phyloP scores from a whole-genome alignment of 805 yeast species.

The Saccharomycopsis schoenii region DNA sequence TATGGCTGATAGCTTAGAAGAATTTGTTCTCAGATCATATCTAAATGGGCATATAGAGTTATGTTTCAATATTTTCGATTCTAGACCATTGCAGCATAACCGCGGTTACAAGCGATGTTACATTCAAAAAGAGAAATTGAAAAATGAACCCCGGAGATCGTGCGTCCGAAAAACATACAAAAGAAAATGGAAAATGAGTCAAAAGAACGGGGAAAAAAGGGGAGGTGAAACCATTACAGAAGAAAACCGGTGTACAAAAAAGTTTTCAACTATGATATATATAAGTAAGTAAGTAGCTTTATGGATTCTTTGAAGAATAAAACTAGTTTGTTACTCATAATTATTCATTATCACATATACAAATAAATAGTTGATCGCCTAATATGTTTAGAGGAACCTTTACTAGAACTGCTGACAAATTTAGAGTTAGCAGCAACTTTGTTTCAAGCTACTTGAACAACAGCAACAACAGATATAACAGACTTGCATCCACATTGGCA shows the following conservation, averaged over 20 bases:
- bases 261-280: too few relatives aligned
- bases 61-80: too few relatives aligned
- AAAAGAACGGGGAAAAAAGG: neutral
- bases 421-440: neutral
- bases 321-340: too few relatives aligned
- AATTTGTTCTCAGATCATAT: too few relatives aligned
- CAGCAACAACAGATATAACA: neutral
- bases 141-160: neutral
- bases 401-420: neutral
- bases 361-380: neutral
- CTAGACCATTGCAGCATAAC: neutral
- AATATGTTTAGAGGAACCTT: neutral
- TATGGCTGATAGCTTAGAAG: too few relatives aligned
- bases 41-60: too few relatives aligned
- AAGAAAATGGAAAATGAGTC: neutral
- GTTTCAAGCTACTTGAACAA: neutral
- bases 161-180: neutral
- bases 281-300: too few relatives aligned
- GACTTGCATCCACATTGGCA: conserved; percentile 59
- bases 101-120: neutral
- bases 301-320: too few relatives aligned
- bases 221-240: too few relatives aligned
- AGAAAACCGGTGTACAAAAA: too few relatives aligned
- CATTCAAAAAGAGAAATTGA: too few relatives aligned
- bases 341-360: too few relatives aligned